Base-by-base conservation (phyloP, 1,139 yeast genomes). In the Yamadazyma conglobata region DNA sequence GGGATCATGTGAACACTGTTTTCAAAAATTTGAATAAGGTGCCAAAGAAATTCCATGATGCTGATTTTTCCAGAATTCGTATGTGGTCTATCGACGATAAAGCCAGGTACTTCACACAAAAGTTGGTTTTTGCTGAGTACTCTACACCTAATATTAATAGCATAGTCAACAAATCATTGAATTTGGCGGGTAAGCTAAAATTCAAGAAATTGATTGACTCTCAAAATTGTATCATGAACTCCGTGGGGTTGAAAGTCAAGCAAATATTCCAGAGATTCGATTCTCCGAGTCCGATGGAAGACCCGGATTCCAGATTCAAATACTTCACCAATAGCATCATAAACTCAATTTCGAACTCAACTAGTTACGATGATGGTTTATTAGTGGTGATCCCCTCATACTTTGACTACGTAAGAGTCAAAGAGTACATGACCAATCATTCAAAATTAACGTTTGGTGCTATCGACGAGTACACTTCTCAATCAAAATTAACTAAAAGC, bases 21-120 rank as follows among this genome's bases (percentile, higher is more conserved):
- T 64, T 81, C 47, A 78, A 80, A 41, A 78, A 82, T 50, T 47
- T 88, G 35, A 88, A 88, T 56, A 64, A 71, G 37, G 76, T 87
- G 26, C 98, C 98, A 5, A 73, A 73, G 39, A 70, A 73, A 31
- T 81, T 83, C 46, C 77, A 83, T 37, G 94, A 85, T 43, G 85
- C 95, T 13, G 98, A 91, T 58, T 91, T 91, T 54, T 79, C 93
- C 34, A 73, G 99, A 47, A 80, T 91, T 25, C 70, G 96, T 45
- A 82, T 85, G 82, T 89, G 95, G 95, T 79, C 82, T 24, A 78
- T 91, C 40, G 89, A 91, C 48, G 95, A 87, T 40, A 80, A 85
- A 45, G 80, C 87, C n/a, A 69, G 64, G 38, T 64, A 65, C 30
- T 66, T 89, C 37, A 74, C 96, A 22, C 99, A 91, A 57, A 77